phyloP scores from a whole-genome alignment of 2,329 filamentous ascomycete genomes.

The Stromatinia cepivora region DNA sequence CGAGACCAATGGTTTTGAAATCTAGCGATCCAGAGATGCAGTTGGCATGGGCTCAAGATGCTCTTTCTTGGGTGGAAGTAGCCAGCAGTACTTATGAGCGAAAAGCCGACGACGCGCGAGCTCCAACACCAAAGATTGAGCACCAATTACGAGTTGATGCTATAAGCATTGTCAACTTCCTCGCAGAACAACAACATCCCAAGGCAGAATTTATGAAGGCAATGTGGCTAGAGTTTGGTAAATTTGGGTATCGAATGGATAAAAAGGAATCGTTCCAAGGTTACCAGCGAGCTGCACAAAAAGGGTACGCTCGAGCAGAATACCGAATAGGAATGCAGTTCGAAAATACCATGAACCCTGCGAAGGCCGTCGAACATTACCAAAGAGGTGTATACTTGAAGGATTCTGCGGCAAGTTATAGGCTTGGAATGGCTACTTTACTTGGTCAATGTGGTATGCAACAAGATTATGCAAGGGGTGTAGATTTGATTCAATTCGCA shows the following conservation, averaged over 20 bases:
- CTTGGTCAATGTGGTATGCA: constrained; percentile 89
- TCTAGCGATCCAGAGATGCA: constrained; percentile 97
- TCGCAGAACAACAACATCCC: constrained; percentile 88
- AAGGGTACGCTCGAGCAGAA: constrained; percentile 84
- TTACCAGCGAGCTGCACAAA: constrained; percentile 82
- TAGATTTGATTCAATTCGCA: constrained; percentile 80
- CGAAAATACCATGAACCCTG: constrained; percentile 88
- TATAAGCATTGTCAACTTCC: constrained; percentile 85
- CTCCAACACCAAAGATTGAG: constrained; percentile 81
- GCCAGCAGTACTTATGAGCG: constrained; percentile 68
- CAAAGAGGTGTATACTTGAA: constrained; percentile 73
- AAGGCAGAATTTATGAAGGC: constrained; percentile 91
- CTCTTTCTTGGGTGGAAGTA: constrained; percentile 84
- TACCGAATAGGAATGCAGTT: constrained; percentile 99
- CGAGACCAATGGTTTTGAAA: constrained; percentile 78
- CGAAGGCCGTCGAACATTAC: constrained; percentile 90
- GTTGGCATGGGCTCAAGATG: constrained; percentile 93
- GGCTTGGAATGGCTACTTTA: constrained; percentile 95
- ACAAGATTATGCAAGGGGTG: constrained; percentile 74
- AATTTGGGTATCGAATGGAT: constrained; percentile 86
- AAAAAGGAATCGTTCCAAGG: constrained; percentile 91
- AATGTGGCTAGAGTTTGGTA: constrained; percentile 98
- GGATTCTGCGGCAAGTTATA: constrained; percentile 84
- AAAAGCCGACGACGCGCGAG: constrained; percentile 51
- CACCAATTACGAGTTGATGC: constrained; percentile 87